Evolutionary conservation across 1,284 basidiomycete genomes (phyloP), one percentile per base, ranked within the genome.

Genomic region (Trametes versicolor): DNA sequence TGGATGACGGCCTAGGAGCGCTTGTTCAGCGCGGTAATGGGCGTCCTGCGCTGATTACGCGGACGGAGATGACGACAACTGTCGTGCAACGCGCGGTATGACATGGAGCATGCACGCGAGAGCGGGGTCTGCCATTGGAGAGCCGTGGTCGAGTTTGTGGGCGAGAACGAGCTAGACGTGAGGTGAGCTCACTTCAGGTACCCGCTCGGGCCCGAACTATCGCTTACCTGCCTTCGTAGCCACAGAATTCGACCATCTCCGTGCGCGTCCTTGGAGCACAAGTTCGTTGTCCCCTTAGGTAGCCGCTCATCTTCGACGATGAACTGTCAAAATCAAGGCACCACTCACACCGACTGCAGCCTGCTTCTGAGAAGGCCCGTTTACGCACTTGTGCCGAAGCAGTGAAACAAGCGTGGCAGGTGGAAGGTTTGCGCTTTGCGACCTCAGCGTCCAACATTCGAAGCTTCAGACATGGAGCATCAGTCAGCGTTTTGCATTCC

Each of bases 41-140:
- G 45, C 45, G 21, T 27, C 45, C 45, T 10, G 45, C 45, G 45
- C 23, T 48, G 45, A 48, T 48, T 48, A 21, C 45, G 45, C 45
- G 45, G 45, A 5, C 23, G 21, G 45, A 27, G 3, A 48, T 27
- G 25, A 27, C 21, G 25, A 27, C 45, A 15, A 48, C 10, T 23
- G 21, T 2, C 21, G 12, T 25, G 4, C 21, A 25, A 12, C 4
- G 1, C 23, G 15, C 41, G 15, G 19, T 43, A 4, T 8, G 41
- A 2, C 41, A 25, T 23, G 25, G 45, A 25, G 45, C 23, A n/a
- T 19, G 17, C 15, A 19, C 43, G 43, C 12, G 21, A 25, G 23
- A 23, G 3, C 4, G 41, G 17, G 21, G 45, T 9, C 3, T 48
- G 10, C 12, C 7, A 6, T 48, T 48, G 45, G 45, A 15, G 45